These are phyloP conservation scores for Globisporangium paddicum DNA, from an alignment of 352 stramenopile genomes.

Conservation along the genomic window DNA sequence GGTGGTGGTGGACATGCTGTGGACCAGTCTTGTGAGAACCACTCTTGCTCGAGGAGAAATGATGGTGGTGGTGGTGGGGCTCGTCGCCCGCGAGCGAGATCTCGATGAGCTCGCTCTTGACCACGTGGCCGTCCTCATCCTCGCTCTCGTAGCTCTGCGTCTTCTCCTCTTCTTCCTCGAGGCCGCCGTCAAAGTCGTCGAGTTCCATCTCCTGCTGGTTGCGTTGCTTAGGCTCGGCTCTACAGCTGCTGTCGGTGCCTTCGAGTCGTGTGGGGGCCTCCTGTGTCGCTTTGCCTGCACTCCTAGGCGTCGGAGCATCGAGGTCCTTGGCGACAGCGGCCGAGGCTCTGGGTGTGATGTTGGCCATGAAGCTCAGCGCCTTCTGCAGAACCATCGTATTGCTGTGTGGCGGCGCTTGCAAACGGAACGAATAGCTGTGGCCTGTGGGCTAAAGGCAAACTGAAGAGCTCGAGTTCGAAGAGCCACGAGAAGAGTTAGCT, in stretches of 20 bases:
- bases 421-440: not conserved
- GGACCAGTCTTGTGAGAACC: not conserved
- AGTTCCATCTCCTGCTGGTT: slow-evolving; percentile 14
- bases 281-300: not conserved
- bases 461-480: not conserved
- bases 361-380: slow-evolving; percentile 27
- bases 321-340: not conserved
- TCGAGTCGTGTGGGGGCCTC: not conserved
- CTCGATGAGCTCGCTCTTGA: slow-evolving; percentile 42
- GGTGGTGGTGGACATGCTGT: not conserved
- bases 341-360: slow-evolving; percentile 9
- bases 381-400: slow-evolving; percentile 35
- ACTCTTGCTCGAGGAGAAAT: not conserved
- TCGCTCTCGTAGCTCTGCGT: slow-evolving; percentile 16
- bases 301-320: not conserved
- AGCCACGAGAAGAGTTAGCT: not conserved
- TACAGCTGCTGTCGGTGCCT: not conserved
- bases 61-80: slow-evolving; percentile 2
- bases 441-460: not conserved
- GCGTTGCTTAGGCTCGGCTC: not conserved
- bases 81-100: slow-evolving; percentile 38
- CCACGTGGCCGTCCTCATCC: slow-evolving; percentile 11
- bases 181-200: slow-evolving; percentile 5
- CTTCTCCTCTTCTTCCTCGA: slow-evolving; percentile 14
- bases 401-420: not conserved